Evolutionary conservation across 2,329 filamentous ascomycete genomes (phyloP), one percentile per base, ranked within the genome.

Genomic region (Pezicula rhizophila): DNA sequence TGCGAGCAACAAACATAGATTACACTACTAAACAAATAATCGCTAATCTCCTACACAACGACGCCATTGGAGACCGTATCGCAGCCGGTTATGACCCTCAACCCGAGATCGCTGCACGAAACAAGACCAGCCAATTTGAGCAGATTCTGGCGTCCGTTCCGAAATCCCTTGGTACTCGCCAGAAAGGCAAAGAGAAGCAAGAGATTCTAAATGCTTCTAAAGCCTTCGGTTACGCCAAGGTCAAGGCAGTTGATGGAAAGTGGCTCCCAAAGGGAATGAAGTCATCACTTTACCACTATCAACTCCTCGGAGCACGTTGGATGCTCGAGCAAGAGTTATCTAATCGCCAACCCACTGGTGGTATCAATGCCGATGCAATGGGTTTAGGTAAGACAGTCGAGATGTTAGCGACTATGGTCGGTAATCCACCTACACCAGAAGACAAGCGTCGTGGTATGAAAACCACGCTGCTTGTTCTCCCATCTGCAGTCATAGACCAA

Each of bases 321-420:
- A 82, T 84, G 79, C 57, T 76, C 0, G 56, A 63, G 3, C 68
- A 75, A 3, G 80, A 84, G 57, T 25, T 42, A 8, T 42, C 64
- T 69, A 4, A 64, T 52, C 1, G 8, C 18, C 0, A 34, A 63
- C 0, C 48, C 60, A 28, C 77, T 46, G 82, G 82, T 2, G 82
- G 81, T 0, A 68, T 85, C 2, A 56, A 85, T 0, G 78, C 76
- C 0, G 80, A 85, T 57, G 74, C 75, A 23, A 83, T 84, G 79
- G 82, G 82, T 0, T 61, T 85, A 0, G 82, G 82, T 0, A 86
- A 86, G 62, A 85, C 82, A 0, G 70, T 82, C 3, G 75, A 80
- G 57, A 58, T 59, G 1, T 37, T 70, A 7, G 66, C 66, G 2
- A 65, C 60, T 40, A 67, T 69, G 50, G 51, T 62, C 4, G 65